Evolutionary conservation across 2,329 filamentous ascomycete genomes (phyloP), one percentile per base, ranked within the genome.

Genomic region (Fusarium tricinctum): DNA sequence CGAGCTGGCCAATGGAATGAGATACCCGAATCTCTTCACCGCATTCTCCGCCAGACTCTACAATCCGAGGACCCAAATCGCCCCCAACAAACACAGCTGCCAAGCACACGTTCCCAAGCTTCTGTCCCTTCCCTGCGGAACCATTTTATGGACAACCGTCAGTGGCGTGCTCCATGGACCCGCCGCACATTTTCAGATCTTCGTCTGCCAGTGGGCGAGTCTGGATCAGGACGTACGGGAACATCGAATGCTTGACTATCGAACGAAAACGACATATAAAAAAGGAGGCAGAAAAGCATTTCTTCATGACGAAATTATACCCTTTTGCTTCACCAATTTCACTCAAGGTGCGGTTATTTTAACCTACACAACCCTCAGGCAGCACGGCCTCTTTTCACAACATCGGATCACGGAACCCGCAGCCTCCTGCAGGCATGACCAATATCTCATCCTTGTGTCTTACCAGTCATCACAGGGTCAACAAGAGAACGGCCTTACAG

Each of bases 1-100:
- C 81, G 86, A 62, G 80, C 81, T 9, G 86, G 85, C 44, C 82
- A 83, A 64, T 90, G 87, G 88, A 76, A 83, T 39, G 84, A 87
- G 23, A 84, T 89, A 14, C 88, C 88, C 17, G 84, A 85, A 43
- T 83, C 83, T 46, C 78, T 89, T 38, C 86, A 85, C 64, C 81
- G 81, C 48, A 79, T 86, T 66, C 81, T 89, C 38, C 81, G 85
- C 26, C 80, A 81, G 22, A 81, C 81, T 10, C 73, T 88, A 17
- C 80, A 81, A 40, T 75, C 75, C 10, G 82, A 83, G 62, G 72
- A 70, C 44, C 66, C 69, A 13, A 62, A 65, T 60, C 66, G 58
- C 35, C 39, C 61, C 45, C 70, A 63, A 32, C 70, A 64, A 43
- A 53, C 58, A 42, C 58, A 70, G 47, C 28, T 55, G 14, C 40